phyloP scores from a whole-genome alignment of 179 eudicot genomes.

The Camellia oleifera region DNA sequence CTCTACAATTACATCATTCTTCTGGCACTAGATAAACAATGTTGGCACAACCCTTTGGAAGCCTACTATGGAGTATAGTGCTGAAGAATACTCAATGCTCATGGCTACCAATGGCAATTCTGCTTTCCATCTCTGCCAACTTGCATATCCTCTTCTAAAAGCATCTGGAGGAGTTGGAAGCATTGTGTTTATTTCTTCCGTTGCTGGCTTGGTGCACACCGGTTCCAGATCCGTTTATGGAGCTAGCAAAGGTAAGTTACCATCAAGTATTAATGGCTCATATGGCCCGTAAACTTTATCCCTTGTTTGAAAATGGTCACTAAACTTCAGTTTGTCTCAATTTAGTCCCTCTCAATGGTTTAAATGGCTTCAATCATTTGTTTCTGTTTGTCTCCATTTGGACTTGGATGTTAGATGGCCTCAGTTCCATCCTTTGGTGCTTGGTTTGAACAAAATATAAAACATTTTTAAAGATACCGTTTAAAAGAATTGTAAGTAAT shows the following conservation, averaged over 20 bases:
- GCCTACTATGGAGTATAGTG: constrained; percentile 48
- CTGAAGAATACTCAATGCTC: constrained; percentile 50
- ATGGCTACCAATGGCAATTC: constrained; percentile 70
- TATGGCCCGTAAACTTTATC: too few relatives aligned
- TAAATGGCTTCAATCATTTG: too few relatives aligned
- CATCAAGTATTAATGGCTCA: background rate
- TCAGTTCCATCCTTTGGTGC: too few relatives aligned
- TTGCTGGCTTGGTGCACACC: constrained; percentile 49
- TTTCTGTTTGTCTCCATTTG: too few relatives aligned
- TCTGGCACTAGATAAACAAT: constrained; percentile 51
- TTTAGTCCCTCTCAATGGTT: too few relatives aligned
- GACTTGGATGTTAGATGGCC: too few relatives aligned
- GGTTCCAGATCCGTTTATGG: constrained; percentile 60
- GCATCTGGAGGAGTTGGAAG: constrained; percentile 59
- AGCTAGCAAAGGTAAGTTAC: constrained; percentile 54
- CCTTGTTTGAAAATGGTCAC: too few relatives aligned
- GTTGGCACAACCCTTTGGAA: constrained; percentile 64
- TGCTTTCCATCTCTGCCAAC: constrained; percentile 62
- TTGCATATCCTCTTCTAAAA: constrained; percentile 65
- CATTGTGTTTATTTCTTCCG: constrained; percentile 67
- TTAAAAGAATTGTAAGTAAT: too few relatives aligned
- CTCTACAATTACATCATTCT: background rate
- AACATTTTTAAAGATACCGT: too few relatives aligned
- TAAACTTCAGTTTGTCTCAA: too few relatives aligned
- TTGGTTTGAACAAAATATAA: too few relatives aligned